A percentile compares a stretch with the other conserved stretches of the same genome.
Evolutionary conservation across 1,139 yeast species (phyloP).

Genomic region (Dujonia santamariae): DNA sequence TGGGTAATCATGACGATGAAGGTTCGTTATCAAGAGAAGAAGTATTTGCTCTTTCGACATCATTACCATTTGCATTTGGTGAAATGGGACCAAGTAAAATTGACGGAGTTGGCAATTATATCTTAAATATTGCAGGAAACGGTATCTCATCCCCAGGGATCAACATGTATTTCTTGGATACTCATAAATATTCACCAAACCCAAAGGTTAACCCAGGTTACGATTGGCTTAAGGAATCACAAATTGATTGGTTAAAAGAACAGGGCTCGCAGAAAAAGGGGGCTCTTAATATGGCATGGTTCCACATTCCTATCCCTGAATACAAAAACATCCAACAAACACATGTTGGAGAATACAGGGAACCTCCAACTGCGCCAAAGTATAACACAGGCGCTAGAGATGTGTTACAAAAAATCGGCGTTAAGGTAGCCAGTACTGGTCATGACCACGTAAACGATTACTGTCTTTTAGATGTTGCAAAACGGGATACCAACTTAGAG

Average conservation of each 20-base stretch:
- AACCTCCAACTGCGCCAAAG: slow-evolving; percentile 75
- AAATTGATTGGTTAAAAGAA: slow-evolving; percentile 56
- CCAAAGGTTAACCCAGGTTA: slow-evolving; percentile 74
- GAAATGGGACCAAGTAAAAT: slow-evolving; percentile 21
- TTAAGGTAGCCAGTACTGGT: slow-evolving; percentile 74
- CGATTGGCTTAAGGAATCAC: slow-evolving; percentile 79
- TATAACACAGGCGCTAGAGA: slow-evolving; percentile 65
- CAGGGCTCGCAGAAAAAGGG: slow-evolving; percentile 27
- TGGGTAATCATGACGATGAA: slow-evolving; percentile 58
- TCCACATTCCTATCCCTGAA: slow-evolving; percentile 92
- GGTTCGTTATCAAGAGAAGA: slow-evolving; percentile 21
- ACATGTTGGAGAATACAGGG: slow-evolving; percentile 59
- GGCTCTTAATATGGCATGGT: slow-evolving; percentile 75
- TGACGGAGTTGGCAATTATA: slow-evolving; percentile 27
- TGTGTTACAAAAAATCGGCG: slow-evolving; percentile 59
- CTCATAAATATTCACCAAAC: slow-evolving; percentile 67
- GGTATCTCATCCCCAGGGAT: slow-evolving; percentile 38
- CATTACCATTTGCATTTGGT: slow-evolving; percentile 24
- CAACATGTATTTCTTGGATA: slow-evolving; percentile 73
- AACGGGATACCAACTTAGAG: slow-evolving; percentile 21
- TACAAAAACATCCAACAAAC: slow-evolving; percentile 49
- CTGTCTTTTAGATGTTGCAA: slow-evolving; percentile 54
- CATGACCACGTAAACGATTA: slow-evolving; percentile 95
- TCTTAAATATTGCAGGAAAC: slow-evolving; percentile 15
- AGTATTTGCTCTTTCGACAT: slow-evolving; percentile 20